Evolutionary conservation across 805 yeast species (phyloP), one percentile per base, ranked within the genome.

Genomic region (Lipomyces oligophaga): DNA sequence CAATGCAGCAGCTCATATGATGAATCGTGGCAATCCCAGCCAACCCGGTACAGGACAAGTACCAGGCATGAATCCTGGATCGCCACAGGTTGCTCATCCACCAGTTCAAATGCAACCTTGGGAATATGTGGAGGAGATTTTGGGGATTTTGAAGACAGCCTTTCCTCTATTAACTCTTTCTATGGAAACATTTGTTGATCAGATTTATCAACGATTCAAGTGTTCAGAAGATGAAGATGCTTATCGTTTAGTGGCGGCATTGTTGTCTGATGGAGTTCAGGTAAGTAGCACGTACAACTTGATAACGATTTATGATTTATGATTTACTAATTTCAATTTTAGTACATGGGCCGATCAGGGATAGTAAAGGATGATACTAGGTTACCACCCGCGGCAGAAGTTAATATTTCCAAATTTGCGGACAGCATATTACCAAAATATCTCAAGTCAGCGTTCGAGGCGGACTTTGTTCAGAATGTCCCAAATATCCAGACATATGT

Each of bases 171-270:
- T 93, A 53, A 96, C 98, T 0, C 75, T 93, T 36, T 87, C 97
- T 0, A 73, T 94, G 54, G 99, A 93, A 66, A 87, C 97, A 0
- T 69, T 94, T 44, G 97, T 93, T 24, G 97, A 94, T 60, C 98
- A 94, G 69, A 86, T 93, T 45, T 83, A 82, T 60, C 96, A 88
- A 63, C 74, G 97, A 45, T 90, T 93, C 74, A 93, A 90, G 67
- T 82, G 95, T 30, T 83, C 85, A 36, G 85, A 93, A 1, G 98
- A 93, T 64, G 98, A 90, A 60, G 98, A 93, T 66, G 90, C 96
- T 1, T 94, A 93, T 66, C 74, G 99, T 56, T 73, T 93, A 45
- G 89, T 95, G 40, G 87, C 88, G 52, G 98, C 97, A 0, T 68
- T 93, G 46, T 74, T 93, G 52, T 87, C 87, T 60, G 99, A 93